phyloP scores from a whole-genome alignment of 73 alveolate genomes.

The Tetrahymena borealis region DNA sequence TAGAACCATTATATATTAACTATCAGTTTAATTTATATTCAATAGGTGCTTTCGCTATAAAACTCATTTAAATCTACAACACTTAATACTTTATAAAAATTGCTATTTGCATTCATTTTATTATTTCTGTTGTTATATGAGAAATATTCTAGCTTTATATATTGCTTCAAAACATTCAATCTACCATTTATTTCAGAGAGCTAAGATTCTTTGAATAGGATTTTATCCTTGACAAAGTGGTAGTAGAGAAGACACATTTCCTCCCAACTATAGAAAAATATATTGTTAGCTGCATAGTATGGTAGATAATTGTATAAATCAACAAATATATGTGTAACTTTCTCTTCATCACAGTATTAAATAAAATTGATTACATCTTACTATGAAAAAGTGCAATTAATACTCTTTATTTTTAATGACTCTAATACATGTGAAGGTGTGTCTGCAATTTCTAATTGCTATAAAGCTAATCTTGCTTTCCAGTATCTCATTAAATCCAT shows the following conservation, averaged over 20 bases:
- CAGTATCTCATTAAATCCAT: background rate
- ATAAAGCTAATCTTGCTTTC: background rate
- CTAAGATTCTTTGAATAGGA: background rate
- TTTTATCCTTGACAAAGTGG: background rate
- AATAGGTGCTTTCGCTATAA: background rate
- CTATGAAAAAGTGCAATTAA: background rate
- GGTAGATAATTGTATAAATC: background rate
- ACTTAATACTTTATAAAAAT: background rate
- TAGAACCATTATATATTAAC: background rate
- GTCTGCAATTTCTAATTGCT: background rate
- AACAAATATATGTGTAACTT: background rate
- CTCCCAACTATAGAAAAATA: background rate
- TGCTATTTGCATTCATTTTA: background rate
- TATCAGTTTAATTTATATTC: too few relatives aligned
- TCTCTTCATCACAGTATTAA: background rate
- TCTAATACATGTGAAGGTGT: background rate
- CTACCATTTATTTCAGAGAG: background rate
- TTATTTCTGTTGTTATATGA: background rate
- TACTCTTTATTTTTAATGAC: background rate
- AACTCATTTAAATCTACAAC: background rate
- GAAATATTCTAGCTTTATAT: background rate
- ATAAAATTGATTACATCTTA: background rate
- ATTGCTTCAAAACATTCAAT: background rate
- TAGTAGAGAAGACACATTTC: background rate
- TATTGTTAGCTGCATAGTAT: background rate